Conservation (phyloP, 306 rosid species). For the Coriaria nepalensis region DNA sequence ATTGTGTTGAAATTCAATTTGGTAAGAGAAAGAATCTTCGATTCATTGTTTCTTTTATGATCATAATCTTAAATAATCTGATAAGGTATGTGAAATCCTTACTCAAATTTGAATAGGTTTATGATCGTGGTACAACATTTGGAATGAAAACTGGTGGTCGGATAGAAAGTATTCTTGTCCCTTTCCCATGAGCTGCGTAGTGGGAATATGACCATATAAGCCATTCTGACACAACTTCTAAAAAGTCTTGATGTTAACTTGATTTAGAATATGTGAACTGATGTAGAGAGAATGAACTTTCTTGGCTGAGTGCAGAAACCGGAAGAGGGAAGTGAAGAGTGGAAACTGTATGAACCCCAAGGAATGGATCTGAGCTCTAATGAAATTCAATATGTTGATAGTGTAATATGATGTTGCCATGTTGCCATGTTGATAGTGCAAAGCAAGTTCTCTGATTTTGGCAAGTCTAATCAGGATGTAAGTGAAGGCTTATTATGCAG, state of each 20-base stretch:
- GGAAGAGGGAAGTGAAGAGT: slow-evolving; percentile 94
- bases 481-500: too few species aligned
- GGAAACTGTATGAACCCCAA: slow-evolving; percentile 96
- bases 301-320: slow-evolving; percentile 58
- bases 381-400: too few species aligned
- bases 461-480: too few species aligned
- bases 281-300: slow-evolving; percentile 8
- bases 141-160: slow-evolving; percentile 98
- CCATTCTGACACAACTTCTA: not conserved
- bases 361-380: slow-evolving; percentile 51
- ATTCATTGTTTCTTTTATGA: too few species aligned
- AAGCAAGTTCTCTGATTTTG: too few species aligned
- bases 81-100: too few species aligned
- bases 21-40: slow-evolving; percentile 24
- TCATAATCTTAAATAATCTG: too few species aligned
- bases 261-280: too few species aligned
- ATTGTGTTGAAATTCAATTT: slow-evolving; percentile 92
- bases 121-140: slow-evolving; percentile 94
- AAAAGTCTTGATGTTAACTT: too few species aligned
- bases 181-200: slow-evolving; percentile 89
- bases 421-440: too few species aligned
- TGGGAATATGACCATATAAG: slow-evolving; percentile 97
- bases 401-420: too few species aligned
- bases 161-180: slow-evolving; percentile 95
- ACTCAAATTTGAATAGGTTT: slow-evolving; percentile 38